These are phyloP conservation scores for maize (Zea mays) DNA, from an alignment of 176 grass and related monocot species.

Conservation along the genomic window Zm-B73-REFERENCE-NAM-5.0 NC_050100.1:187066001-187066500, in stretches of 20 bases:
- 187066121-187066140: too few species aligned
- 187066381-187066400: slow-evolving; percentile 4
- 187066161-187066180: not conserved
- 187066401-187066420: slow-evolving; percentile 48
- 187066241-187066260: not conserved
- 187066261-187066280: not conserved
- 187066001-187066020: too few species aligned
- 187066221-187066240: not conserved
- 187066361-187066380: slow-evolving; percentile 36
- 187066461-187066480: not conserved
- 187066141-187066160: too few species aligned
- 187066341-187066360: slow-evolving; percentile 44
- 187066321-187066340: not conserved
- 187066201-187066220: not conserved
- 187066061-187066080: too few species aligned
- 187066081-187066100: too few species aligned
- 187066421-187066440: slow-evolving; percentile 45
- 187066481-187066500: not conserved
- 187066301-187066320: slow-evolving; percentile 6
- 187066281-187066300: not conserved
- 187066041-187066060: too few species aligned
- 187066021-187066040: too few species aligned
- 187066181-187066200: not conserved
- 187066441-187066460: slow-evolving; percentile 36
- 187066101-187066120: too few species aligned